Percentiles rank a stretch among this genome's conserved stretches.
phyloP scores from a whole-genome alignment of 208 protist species.

The Naegleria fowleri region DNA sequence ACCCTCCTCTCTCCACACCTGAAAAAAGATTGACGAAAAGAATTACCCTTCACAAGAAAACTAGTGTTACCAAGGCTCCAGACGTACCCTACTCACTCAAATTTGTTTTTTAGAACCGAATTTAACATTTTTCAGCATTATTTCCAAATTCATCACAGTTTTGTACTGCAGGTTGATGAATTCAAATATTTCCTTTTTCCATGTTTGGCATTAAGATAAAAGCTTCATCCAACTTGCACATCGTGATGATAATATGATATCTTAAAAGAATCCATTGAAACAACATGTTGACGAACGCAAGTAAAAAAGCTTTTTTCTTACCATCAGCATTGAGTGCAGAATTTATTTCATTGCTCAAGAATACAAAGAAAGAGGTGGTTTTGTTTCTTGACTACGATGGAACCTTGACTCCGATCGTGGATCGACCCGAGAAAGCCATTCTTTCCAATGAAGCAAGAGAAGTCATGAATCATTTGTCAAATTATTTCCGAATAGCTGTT shows the following conservation, averaged over 20 bases:
- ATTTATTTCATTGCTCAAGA: no score
- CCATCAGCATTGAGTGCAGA: no score
- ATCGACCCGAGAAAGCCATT: not conserved
- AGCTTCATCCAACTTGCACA: no score
- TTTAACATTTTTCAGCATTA: not conserved
- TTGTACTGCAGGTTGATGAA: no score
- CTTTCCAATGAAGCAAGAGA: not conserved
- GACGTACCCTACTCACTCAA: not conserved
- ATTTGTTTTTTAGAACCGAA: slow-evolving; percentile 1
- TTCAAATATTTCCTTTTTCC: not conserved
- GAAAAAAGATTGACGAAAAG: not conserved
- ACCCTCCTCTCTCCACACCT: not conserved
- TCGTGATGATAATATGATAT: no score
- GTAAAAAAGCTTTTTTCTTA: no score
- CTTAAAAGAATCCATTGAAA: no score
- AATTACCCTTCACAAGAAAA: not conserved
- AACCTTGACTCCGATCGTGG: slow-evolving; percentile 24
- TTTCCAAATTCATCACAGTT: no score
- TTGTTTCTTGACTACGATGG: slow-evolving; percentile 31
- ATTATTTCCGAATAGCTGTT: not conserved
- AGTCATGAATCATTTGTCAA: not conserved
- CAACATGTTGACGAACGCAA: no score
- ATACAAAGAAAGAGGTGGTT: not conserved
- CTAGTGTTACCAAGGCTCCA: not conserved
- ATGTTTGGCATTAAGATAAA: not conserved